Conservation (phyloP, 2,329 filamentous ascomycete genomes). For the Metarhizium guizhouense region DNA sequence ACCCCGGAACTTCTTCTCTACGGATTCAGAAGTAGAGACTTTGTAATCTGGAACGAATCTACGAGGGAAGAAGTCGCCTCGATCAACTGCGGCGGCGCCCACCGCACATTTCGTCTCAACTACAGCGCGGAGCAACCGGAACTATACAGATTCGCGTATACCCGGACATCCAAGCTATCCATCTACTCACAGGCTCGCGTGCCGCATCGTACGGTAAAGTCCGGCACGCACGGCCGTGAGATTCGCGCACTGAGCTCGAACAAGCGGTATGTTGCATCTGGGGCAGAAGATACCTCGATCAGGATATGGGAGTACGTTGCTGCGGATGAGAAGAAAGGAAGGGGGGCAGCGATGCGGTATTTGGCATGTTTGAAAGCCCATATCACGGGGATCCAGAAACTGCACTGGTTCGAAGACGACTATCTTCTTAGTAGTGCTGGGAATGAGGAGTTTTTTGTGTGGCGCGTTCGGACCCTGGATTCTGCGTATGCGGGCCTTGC, state of each 20-base stretch:
- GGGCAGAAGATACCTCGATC: constrained; percentile 63
- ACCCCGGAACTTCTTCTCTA: constrained; percentile 57
- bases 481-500: constrained; percentile 40
- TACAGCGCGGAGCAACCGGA: constrained; percentile 22
- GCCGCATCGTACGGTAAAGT: constrained; percentile 43
- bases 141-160: constrained; percentile 58
- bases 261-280: constrained; percentile 49
- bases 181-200: constrained; percentile 34
- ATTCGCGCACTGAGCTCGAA: constrained; percentile 48
- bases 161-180: constrained; percentile 50
- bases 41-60: constrained; percentile 74
- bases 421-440: constrained; percentile 82
- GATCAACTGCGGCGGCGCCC: constrained; percentile 76
- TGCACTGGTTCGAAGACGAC: constrained; percentile 63
- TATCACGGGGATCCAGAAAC: constrained; percentile 71
- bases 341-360: constrained; percentile 30
- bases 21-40: constrained; percentile 72
- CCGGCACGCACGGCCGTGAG: constrained; percentile 78
- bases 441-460: constrained; percentile 82
- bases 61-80: constrained; percentile 58
- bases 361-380: constrained; percentile 66
- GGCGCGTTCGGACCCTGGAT: constrained; percentile 54
- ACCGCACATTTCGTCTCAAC: constrained; percentile 60
- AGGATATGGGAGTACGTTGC: constrained; percentile 54
- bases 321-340: constrained; percentile 1